Percentiles rank a stretch among this genome's conserved stretches.
phyloP scores from a whole-genome alignment of 2,329 filamentous ascomycete species.

The Fusarium incarnatum region DNA sequence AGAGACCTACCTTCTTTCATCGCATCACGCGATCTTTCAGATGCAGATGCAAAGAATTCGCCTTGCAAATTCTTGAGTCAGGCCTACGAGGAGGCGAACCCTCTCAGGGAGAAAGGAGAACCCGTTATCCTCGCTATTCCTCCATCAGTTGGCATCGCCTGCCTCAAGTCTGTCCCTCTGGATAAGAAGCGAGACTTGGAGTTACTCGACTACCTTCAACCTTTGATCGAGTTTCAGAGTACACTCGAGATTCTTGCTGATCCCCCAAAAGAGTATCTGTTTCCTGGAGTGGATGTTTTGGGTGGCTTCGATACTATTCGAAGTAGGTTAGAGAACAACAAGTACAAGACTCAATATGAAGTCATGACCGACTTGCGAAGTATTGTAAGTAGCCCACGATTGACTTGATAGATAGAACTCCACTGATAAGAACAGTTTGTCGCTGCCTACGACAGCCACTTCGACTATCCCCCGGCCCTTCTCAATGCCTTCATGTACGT shows the following conservation, averaged over 20 bases:
- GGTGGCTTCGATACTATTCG: slow-evolving; percentile 37
- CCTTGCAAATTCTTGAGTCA: slow-evolving; percentile 39
- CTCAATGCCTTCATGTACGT: slow-evolving; percentile 37
- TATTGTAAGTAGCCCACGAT: slow-evolving; percentile 15
- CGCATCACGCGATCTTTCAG: slow-evolving; percentile 28
- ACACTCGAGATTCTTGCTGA: slow-evolving; percentile 41
- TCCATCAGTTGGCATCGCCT: slow-evolving; percentile 39
- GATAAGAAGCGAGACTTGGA: slow-evolving; percentile 43
- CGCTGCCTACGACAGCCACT: slow-evolving; percentile 42
- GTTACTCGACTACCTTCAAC: slow-evolving; percentile 39
- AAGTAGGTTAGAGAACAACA: slow-evolving; percentile 27
- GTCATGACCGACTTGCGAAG: slow-evolving; percentile 41
- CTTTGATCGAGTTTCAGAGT: slow-evolving; percentile 38
- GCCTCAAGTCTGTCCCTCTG: slow-evolving; percentile 44
- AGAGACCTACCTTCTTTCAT: slow-evolving; percentile 29
- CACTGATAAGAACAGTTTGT: slow-evolving; percentile 25
- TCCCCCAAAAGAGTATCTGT: slow-evolving; percentile 42
- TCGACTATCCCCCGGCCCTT: slow-evolving; percentile 41
- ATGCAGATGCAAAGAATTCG: slow-evolving; percentile 19
- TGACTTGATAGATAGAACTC: too few species aligned
- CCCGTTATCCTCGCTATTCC: slow-evolving; percentile 24
- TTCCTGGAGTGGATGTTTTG: slow-evolving; percentile 40
- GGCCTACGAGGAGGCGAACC: slow-evolving; percentile 25
- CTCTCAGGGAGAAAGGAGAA: slow-evolving; percentile 1
- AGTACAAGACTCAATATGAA: slow-evolving; percentile 41